Evolutionary conservation across 2,329 filamentous ascomycete species (phyloP).

Genomic region (Fusarium sp.): DNA sequence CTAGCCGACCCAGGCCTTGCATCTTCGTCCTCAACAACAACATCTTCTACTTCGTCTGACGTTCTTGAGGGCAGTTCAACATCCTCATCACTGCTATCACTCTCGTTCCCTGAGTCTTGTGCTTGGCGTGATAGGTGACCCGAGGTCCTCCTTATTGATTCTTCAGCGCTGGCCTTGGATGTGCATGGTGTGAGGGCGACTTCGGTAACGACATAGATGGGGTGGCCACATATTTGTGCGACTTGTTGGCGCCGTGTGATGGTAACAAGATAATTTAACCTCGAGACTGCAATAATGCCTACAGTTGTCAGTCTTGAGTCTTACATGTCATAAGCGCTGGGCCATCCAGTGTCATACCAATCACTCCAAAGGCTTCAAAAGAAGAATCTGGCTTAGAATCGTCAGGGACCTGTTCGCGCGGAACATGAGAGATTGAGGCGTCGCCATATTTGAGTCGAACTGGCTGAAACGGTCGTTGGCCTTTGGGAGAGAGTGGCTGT

Average conservation of each 20-base stretch:
- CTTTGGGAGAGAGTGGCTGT: conserved; percentile 72
- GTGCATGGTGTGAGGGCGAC: conserved; percentile 90
- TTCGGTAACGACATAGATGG: conserved; percentile 88
- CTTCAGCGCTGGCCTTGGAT: conserved; percentile 77
- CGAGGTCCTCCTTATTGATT: conserved; percentile 72
- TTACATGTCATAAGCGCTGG: conserved; percentile 25
- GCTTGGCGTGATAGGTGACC: conserved; percentile 51
- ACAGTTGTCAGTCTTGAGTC: background rate
- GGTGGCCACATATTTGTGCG: conserved; percentile 82
- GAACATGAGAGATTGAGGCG: conserved; percentile 55
- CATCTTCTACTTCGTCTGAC: conserved; percentile 58
- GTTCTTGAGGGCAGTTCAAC: conserved; percentile 47
- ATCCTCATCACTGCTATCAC: conserved; percentile 60
- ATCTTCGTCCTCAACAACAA: conserved; percentile 46
- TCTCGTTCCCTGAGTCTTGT: conserved; percentile 53
- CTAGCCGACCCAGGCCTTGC: conserved; percentile 47
- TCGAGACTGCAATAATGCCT: conserved; percentile 88
- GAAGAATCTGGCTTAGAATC: conserved; percentile 56
- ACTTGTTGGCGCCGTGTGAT: conserved; percentile 90
- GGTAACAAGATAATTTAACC: conserved; percentile 83
- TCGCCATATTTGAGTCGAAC: conserved; percentile 77
- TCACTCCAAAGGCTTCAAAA: conserved; percentile 68
- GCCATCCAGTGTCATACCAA: conserved; percentile 55
- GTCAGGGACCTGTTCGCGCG: conserved; percentile 58
- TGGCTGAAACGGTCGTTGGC: conserved; percentile 63